Evolutionary conservation across 2,329 filamentous ascomycete species (phyloP), one percentile per base, ranked within the genome.

Genomic region (Sclerotinia spermophila): DNA sequence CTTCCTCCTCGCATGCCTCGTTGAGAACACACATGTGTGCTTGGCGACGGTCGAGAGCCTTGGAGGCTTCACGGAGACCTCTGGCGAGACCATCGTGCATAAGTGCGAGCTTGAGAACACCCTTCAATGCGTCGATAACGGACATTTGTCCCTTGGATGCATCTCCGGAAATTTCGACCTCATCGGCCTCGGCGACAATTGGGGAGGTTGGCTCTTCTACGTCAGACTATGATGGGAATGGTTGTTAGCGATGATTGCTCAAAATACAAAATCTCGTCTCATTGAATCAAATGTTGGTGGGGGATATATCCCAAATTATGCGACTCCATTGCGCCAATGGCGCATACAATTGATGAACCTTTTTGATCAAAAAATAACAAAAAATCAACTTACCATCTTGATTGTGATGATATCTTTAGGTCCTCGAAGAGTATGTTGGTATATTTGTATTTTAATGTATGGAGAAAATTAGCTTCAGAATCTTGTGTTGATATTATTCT

Each of bases 21-120:
- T 99, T 99, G 81, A 99, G 91, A 79, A 99, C 96, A 84, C 96
- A 99, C 94, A 99, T 98, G 88, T 99, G 96, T 73, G 96, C 96
- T 87, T 99, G 93, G 82, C 96, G 94, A 82, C 96, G 91, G 86
- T 99, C 96, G 81, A 99, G 93, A 76, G 96, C 95, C 90, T 99
- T 99, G 87, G 92, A 94, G 77, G 96, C 96, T 87, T 99, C 96
- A 80, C 96, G 94, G 81, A 99, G 93, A 86, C 96, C 96, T 80
- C 96, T 94, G 82, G 96, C 96, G 80, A 99, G 94, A 83, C 96
- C 96, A 83, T 99, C 96, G 91, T 99, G 95, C 91, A 98, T 97
- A 80, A 99, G 92, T 76, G 96, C 92, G 83, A 98, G 92, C 89
- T 97, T 97, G 82, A 99, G 89, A 77, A 97, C 96, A 83, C 96